These are phyloP conservation scores for Kitagawia praeruptora DNA, from an alignment of 129 eudicot genomes.

Conservation along the genomic window DNA sequence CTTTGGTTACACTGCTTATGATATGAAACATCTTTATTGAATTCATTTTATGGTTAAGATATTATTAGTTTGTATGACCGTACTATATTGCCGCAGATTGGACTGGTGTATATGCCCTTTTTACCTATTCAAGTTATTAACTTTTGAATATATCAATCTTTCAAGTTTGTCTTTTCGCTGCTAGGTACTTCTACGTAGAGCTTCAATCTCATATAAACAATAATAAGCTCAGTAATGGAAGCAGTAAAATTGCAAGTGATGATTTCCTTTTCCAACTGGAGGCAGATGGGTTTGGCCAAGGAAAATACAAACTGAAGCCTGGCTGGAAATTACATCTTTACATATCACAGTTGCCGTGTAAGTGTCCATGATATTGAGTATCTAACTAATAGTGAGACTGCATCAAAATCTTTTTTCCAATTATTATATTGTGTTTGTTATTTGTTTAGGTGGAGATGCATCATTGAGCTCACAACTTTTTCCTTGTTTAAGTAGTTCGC, in stretches of 20 bases:
- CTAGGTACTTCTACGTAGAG: constrained; percentile 74
- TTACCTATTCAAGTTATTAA: background rate
- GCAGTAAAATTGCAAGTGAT: constrained; percentile 26
- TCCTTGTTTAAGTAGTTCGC: constrained; percentile 44
- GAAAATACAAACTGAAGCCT: constrained; percentile 49
- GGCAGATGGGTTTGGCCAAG: constrained; percentile 34
- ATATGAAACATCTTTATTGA: background rate
- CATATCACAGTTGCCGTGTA: constrained; percentile 93
- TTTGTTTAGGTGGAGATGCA: constrained; percentile 81
- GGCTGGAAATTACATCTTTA: constrained; percentile 84
- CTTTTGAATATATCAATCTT: background rate
- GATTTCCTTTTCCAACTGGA: constrained; percentile 41
- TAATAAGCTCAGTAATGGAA: constrained; percentile 16
- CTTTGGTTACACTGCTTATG: background rate
- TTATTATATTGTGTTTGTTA: constrained; percentile 6
- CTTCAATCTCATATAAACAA: constrained; percentile 24
- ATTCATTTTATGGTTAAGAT: background rate
- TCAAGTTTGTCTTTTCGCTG: constrained; percentile 8
- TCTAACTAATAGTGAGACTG: constrained; percentile 6
- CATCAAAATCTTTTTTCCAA: background rate
- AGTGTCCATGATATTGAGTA: constrained; percentile 17
- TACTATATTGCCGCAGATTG: background rate
- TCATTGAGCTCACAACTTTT: constrained; percentile 62
- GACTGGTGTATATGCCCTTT: background rate
- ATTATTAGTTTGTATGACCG: background rate